Evolutionary conservation across 768 basidiomycete genomes (phyloP).

Genomic region (Kwoniella botswanensis): DNA sequence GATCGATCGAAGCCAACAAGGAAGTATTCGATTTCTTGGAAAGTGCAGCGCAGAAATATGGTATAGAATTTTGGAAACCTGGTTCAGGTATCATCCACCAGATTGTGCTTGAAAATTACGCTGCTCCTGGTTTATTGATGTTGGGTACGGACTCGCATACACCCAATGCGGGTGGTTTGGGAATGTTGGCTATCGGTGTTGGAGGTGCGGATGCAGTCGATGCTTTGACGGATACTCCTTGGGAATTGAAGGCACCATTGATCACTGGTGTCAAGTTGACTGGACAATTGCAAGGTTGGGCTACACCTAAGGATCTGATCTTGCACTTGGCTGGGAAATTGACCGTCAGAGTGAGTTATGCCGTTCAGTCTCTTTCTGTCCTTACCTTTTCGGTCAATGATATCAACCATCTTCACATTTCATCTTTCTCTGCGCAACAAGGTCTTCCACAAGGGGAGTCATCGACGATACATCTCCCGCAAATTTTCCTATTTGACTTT

Average conservation of each 20-base stretch:
- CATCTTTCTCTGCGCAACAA: too few relatives aligned
- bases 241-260: constrained; percentile 93
- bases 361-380: not conserved
- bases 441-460: too few relatives aligned
- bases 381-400: not conserved
- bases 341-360: constrained; percentile 76
- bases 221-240: constrained; percentile 96
- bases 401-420: too few relatives aligned
- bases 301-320: constrained; percentile 94
- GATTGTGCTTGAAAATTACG: constrained; percentile 96
- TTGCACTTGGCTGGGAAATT: constrained; percentile 91
- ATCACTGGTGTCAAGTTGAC: constrained; percentile 82
- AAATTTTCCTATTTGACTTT: too few relatives aligned
- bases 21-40: constrained; percentile 98
- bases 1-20: constrained; percentile 83
- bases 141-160: constrained; percentile 84
- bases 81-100: constrained; percentile 86
- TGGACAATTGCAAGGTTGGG: constrained; percentile 86
- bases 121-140: constrained; percentile 93
- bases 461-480: too few relatives aligned
- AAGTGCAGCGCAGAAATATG: constrained; percentile 70
- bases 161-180: constrained; percentile 95
- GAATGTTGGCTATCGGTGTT: constrained; percentile 96
- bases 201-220: constrained; percentile 95
- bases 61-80: constrained; percentile 97